Conservation (phyloP, 2,329 filamentous ascomycete species). For the Botrytis pseudocinerea region DNA sequence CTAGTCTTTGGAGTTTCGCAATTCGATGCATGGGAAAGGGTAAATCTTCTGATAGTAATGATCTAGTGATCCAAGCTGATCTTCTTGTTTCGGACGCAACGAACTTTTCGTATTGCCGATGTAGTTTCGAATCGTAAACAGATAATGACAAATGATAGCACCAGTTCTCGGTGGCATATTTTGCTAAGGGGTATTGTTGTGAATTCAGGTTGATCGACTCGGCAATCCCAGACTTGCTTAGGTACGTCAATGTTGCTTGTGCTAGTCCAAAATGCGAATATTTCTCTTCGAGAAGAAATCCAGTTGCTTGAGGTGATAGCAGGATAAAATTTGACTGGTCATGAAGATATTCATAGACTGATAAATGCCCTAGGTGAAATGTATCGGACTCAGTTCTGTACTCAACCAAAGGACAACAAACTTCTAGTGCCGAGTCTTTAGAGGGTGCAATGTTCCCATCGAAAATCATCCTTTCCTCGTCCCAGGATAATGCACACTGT, state of each 20-base stretch:
- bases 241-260: slow-evolving; percentile 16
- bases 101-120: slow-evolving; percentile 20
- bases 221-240: slow-evolving; percentile 5
- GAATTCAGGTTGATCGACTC: slow-evolving; percentile 13
- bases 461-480: slow-evolving; percentile 17
- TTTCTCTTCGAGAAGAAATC: slow-evolving; percentile 15
- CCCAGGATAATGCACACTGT: slow-evolving; percentile 19
- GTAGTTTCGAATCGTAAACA: neutral
- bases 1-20: slow-evolving; percentile 20
- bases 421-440: slow-evolving; percentile 16
- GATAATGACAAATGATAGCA: slow-evolving; percentile 22
- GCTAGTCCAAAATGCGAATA: slow-evolving; percentile 11
- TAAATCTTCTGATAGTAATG: slow-evolving; percentile 17
- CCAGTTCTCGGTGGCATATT: slow-evolving; percentile 23
- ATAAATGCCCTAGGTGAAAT: slow-evolving; percentile 20
- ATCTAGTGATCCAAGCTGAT: slow-evolving; percentile 22
- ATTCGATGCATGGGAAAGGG: slow-evolving; percentile 23
- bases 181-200: slow-evolving; percentile 15
- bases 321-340: slow-evolving; percentile 8
- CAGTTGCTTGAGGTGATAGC: slow-evolving; percentile 14
- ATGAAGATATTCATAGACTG: slow-evolving; percentile 22
- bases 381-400: slow-evolving; percentile 17
- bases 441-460: slow-evolving; percentile 11
- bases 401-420: slow-evolving; percentile 21
- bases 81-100: slow-evolving; percentile 19